Evolutionary conservation across 31 red algal species (phyloP).

Genomic region (Porphyra umbilicalis): DNA sequence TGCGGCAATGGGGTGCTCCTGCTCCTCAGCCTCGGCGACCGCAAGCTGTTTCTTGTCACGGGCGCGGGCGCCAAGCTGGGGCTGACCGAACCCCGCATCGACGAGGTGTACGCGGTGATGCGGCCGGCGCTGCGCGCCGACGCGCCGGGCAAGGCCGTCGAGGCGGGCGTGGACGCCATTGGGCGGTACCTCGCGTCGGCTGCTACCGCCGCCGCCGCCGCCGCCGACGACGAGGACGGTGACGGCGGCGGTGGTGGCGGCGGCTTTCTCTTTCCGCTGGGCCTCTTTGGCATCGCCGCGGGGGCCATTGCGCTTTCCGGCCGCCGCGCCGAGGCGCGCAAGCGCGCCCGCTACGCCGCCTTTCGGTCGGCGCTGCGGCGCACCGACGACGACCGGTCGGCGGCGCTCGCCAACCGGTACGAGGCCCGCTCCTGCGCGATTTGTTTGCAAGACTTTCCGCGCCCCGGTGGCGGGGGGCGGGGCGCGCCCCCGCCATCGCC

Average conservation of each 20-base stretch:
- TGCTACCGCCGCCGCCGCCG: constrained; percentile 9
- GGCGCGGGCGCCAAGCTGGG: constrained; percentile 31
- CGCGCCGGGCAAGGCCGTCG: constrained; percentile 22
- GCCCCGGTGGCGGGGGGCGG: not conserved
- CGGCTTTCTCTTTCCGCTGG: not conserved
- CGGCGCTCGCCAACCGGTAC: constrained; percentile 21
- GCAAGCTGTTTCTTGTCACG: constrained; percentile 31
- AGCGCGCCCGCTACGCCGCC: constrained; percentile 7
- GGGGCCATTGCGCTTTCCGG: not conserved
- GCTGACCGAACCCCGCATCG: constrained; percentile 25
- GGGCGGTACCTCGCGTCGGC: constrained; percentile 30
- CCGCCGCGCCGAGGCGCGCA: constrained; percentile 1
- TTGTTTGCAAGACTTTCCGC: constrained; percentile 60
- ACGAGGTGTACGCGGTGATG: constrained; percentile 23
- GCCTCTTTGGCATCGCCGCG: constrained; percentile 13
- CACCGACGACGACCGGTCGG: constrained; percentile 39
- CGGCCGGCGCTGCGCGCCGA: constrained; percentile 7
- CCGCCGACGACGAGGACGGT: not conserved
- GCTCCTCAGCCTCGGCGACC: constrained; percentile 35
- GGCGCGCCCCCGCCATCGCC: not conserved
- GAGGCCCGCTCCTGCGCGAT: constrained; percentile 50
- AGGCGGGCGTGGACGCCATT: constrained; percentile 28
- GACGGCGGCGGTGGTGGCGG: not conserved
- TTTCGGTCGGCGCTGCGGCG: constrained; percentile 22
- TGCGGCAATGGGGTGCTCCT: constrained; percentile 60